A percentile compares a stretch with the other conserved stretches of the same genome.
These are phyloP conservation scores for Luzula sylvatica DNA, from an alignment of 176 grass and related monocot genomes.

Conservation along the genomic window DNA sequence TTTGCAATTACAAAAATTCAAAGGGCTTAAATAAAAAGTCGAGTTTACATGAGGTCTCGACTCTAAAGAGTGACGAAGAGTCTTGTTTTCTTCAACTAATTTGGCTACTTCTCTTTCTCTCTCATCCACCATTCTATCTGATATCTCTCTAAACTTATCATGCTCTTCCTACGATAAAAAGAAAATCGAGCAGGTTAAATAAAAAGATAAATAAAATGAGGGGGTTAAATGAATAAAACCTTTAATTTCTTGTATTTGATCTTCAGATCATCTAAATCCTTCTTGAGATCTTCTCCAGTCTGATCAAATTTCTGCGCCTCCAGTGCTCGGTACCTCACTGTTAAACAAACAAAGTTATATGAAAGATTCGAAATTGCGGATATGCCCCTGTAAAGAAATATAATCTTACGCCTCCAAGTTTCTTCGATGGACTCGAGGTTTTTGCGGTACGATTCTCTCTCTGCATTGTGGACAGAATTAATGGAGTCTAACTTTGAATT, in stretches of 20 bases:
- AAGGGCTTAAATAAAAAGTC: not conserved
- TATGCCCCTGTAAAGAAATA: not conserved
- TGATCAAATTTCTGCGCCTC: conserved; percentile 54
- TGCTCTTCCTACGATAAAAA: conserved; percentile 85
- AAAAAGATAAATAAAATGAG: conserved; percentile 14
- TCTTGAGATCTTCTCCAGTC: conserved; percentile 59
- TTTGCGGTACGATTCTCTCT: conserved; percentile 85
- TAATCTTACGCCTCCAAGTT: conserved; percentile 78
- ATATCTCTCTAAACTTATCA: conserved; percentile 68
- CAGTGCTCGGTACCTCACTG: conserved; percentile 71
- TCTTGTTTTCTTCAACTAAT: conserved; percentile 71
- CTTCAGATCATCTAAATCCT: conserved; percentile 66
- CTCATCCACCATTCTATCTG: conserved; percentile 95
- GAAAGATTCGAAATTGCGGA: conserved; percentile 3
- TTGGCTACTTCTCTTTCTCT: conserved; percentile 70
- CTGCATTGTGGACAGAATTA: conserved; percentile 47
- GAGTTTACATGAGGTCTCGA: conserved; percentile 24
- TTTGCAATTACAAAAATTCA: not conserved
- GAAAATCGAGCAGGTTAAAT: conserved; percentile 4
- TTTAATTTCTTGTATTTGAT: conserved; percentile 76
- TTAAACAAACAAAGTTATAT: not conserved
- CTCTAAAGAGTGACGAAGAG: conserved; percentile 64
- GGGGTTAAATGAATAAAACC: conserved; percentile 38
- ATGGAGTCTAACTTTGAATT: conserved; percentile 66
- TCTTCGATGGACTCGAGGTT: conserved; percentile 71